A percentile compares a stretch with the other conserved stretches of the same genome.
Conservation (phyloP, 352 stramenopile species). For the Globisporangium paroecandrum region DNA sequence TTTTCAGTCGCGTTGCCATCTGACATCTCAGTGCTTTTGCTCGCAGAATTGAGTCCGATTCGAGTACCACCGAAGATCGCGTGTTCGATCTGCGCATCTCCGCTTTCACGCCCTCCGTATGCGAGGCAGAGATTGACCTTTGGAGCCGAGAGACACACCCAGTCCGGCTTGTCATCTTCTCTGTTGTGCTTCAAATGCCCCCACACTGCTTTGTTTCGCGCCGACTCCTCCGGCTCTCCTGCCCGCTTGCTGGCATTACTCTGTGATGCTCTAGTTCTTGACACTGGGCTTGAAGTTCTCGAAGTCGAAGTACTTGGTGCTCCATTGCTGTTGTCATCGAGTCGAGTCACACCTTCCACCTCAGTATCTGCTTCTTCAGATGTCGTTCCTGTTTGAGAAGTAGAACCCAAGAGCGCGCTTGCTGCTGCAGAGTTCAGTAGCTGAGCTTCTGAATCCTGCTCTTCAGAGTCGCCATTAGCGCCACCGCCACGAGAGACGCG, state of each 20-base stretch:
- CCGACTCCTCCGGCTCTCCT: slow-evolving; percentile 4
- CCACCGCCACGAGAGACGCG: slow-evolving; percentile 20
- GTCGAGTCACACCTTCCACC: not conserved
- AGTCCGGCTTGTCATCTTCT: slow-evolving; percentile 25
- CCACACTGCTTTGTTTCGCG: slow-evolving; percentile 12
- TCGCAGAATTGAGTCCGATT: not conserved
- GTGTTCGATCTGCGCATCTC: slow-evolving; percentile 12
- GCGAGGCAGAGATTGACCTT: slow-evolving; percentile 45
- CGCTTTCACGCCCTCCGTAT: slow-evolving; percentile 35
- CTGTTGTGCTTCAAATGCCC: slow-evolving; percentile 26
- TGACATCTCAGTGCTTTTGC: slow-evolving; percentile 1
- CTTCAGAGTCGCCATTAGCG: not conserved
- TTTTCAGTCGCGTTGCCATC: slow-evolving; percentile 1
- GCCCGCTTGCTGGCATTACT: slow-evolving; percentile 7
- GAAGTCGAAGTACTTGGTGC: slow-evolving; percentile 9
- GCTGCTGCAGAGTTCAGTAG: not conserved
- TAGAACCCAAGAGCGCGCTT: not conserved
- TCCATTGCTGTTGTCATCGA: slow-evolving; percentile 5
- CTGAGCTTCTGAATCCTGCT: not conserved
- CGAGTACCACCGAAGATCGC: slow-evolving; percentile 5
- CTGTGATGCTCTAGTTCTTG: not conserved
- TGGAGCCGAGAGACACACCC: slow-evolving; percentile 32
- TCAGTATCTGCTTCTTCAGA: not conserved
- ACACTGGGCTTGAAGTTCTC: slow-evolving; percentile 15
- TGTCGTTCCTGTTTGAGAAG: slow-evolving; percentile 2